phyloP scores from a whole-genome alignment of 805 yeast genomes.

The Candida wancherniae region DNA sequence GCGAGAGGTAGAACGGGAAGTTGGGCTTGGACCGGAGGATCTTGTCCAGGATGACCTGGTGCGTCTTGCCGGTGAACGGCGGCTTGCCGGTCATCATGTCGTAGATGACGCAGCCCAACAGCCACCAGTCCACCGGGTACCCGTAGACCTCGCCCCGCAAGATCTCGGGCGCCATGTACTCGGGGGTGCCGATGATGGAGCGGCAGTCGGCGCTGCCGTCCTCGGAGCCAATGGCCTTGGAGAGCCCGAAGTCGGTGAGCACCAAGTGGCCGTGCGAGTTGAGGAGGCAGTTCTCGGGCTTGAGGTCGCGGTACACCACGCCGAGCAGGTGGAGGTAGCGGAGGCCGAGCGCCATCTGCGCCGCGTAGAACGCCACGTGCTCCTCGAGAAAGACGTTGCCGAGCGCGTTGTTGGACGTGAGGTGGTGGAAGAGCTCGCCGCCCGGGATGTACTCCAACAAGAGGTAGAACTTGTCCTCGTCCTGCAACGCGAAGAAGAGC shows the following conservation, averaged over 20 bases:
- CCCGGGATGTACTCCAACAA: conserved; percentile 43
- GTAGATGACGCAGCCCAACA: conserved; percentile 40
- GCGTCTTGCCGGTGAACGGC: conserved; percentile 41
- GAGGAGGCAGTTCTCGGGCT: conserved; percentile 84
- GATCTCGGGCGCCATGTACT: conserved; percentile 77
- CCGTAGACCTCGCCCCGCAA: conserved; percentile 45
- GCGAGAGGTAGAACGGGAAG: conserved; percentile 37
- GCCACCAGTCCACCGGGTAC: conserved; percentile 46
- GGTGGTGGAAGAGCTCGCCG: conserved; percentile 43
- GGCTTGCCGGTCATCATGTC: conserved; percentile 43
- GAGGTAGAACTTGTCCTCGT: conserved; percentile 38
- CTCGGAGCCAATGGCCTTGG: conserved; percentile 40
- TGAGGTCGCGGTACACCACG: conserved; percentile 79
- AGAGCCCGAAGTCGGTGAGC: conserved; percentile 80
- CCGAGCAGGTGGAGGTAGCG: conserved; percentile 74
- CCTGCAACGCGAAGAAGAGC: conserved; percentile 42
- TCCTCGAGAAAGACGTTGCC: conserved; percentile 51
- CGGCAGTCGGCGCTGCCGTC: conserved; percentile 40
- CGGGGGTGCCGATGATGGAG: conserved; percentile 63
- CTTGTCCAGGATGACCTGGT: conserved; percentile 37
- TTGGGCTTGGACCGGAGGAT: conserved; percentile 32
- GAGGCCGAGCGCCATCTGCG: conserved; percentile 75
- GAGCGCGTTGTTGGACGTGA: conserved; percentile 26
- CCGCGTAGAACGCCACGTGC: conserved; percentile 70
- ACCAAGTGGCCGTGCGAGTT: conserved; percentile 76